Conservation (phyloP, 331 rosid genomes). For the Stylosanthes scabra region DNA sequence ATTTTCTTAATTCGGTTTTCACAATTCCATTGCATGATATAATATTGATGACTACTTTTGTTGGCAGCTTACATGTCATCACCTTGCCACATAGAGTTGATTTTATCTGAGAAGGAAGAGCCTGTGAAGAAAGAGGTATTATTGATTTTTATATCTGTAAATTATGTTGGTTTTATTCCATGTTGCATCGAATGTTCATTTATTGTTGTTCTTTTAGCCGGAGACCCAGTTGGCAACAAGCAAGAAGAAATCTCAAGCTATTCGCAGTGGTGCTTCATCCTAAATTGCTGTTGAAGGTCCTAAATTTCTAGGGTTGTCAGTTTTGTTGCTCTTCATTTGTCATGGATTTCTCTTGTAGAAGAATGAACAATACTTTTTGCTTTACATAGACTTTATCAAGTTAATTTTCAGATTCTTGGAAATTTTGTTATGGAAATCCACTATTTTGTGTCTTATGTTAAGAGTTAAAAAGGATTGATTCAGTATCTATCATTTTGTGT, state of each 20-base stretch:
- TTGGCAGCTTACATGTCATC: conserved; percentile 91
- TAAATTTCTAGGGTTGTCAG: conserved; percentile 35
- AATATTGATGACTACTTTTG: background rate
- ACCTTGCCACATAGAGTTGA: conserved; percentile 95
- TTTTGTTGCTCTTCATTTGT: conserved; percentile 43
- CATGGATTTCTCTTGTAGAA: conserved; percentile 42
- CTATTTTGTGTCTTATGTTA: background rate
- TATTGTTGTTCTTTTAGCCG: conserved; percentile 50
- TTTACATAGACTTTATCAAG: conserved; percentile 18
- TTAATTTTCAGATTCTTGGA: conserved; percentile 30
- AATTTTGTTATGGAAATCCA: background rate
- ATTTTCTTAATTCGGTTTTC: background rate
- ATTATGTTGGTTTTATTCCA: background rate
- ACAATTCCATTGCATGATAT: background rate
- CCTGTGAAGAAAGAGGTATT: conserved; percentile 91
- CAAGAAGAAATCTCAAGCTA: conserved; percentile 76
- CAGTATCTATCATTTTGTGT: too few species aligned
- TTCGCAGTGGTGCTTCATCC: conserved; percentile 74
- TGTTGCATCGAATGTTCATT: background rate
- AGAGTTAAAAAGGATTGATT: too few species aligned
- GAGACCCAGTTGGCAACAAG: conserved; percentile 82
- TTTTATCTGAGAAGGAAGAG: conserved; percentile 90
- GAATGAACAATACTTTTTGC: conserved; percentile 35
- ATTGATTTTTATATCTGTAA: background rate
- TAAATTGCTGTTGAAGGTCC: conserved; percentile 29